A percentile compares a stretch with the other conserved stretches of the same genome.
Conservation (phyloP, 345 rosid genomes). For the Linum lewisii region DNA sequence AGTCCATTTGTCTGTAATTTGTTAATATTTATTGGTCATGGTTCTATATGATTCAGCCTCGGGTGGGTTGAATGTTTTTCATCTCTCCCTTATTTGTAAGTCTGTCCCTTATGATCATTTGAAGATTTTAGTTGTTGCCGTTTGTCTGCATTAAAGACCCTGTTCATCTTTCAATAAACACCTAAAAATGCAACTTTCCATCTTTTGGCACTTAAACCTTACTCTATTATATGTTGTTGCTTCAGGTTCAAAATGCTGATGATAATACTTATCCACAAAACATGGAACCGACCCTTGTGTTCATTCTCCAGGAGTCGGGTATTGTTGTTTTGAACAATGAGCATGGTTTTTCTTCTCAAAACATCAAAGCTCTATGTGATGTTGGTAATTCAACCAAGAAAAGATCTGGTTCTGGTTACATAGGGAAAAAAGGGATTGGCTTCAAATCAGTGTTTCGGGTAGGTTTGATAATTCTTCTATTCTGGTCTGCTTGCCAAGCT, state of each 20-base stretch:
- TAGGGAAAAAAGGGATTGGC: constrained; percentile 96
- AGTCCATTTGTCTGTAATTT: background rate
- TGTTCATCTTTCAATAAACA: background rate
- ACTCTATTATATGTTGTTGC: constrained; percentile 7
- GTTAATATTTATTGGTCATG: background rate
- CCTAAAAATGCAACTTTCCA: background rate
- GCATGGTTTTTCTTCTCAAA: constrained; percentile 72
- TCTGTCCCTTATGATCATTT: background rate
- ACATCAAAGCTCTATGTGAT: constrained; percentile 90
- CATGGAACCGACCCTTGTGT: constrained; percentile 72
- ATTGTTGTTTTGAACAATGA: constrained; percentile 76
- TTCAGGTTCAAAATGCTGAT: constrained; percentile 98
- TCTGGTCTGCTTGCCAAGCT: background rate
- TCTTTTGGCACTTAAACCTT: background rate
- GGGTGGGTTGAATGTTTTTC: background rate
- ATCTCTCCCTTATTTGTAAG: background rate
- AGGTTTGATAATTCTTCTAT: constrained; percentile 2
- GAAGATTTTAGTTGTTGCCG: background rate
- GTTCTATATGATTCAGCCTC: background rate
- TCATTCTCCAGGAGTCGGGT: constrained; percentile 71
- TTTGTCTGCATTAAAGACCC: background rate
- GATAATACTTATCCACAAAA: constrained; percentile 67
- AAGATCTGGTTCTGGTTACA: constrained; percentile 71
- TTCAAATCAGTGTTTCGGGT: constrained; percentile 99
- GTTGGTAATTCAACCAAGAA: constrained; percentile 91